Evolutionary conservation across 768 basidiomycete species (phyloP).

Genomic region (Boletus sensibilis): DNA sequence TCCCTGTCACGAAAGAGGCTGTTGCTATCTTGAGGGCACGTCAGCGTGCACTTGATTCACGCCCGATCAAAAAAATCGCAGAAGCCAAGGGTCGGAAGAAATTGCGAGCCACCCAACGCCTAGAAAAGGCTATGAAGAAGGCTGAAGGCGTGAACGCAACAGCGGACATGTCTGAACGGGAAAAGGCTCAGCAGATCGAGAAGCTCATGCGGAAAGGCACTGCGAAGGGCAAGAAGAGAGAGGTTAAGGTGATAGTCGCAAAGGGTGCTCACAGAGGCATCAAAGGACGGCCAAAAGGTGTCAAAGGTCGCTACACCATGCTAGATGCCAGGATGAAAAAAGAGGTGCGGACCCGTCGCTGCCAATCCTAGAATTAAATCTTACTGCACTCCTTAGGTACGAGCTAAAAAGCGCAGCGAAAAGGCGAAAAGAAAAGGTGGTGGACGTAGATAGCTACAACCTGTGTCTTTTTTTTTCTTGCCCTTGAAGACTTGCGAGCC

Average conservation of each 20-base stretch:
- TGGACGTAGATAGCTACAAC: conserved; percentile 34
- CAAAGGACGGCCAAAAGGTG: conserved; percentile 91
- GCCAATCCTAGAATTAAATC: neutral
- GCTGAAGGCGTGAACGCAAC: conserved; percentile 91
- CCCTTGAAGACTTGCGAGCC: neutral
- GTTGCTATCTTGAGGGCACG: conserved; percentile 80
- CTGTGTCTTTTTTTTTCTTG: neutral
- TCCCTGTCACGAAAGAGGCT: conserved; percentile 98
- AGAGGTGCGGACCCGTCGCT: conserved; percentile 50
- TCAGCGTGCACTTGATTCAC: conserved; percentile 90
- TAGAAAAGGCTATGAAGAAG: conserved; percentile 94
- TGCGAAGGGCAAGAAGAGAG: conserved; percentile 69
- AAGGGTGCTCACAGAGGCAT: conserved; percentile 86
- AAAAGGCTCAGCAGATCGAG: conserved; percentile 92
- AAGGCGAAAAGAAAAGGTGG: conserved; percentile 61
- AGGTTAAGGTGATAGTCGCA: conserved; percentile 87
- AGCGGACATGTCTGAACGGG: conserved; percentile 87
- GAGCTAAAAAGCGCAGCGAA: conserved; percentile 77
- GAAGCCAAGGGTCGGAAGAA: conserved; percentile 99
- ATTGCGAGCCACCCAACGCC: conserved; percentile 74
- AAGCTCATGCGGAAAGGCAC: conserved; percentile 84
- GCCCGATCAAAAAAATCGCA: conserved; percentile 98
- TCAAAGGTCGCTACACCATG: conserved; percentile 94
- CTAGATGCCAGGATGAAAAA: conserved; percentile 93
- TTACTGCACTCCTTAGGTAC: conserved; percentile 47